Evolutionary conservation across 805 yeast species (phyloP), one percentile per base, ranked within the genome.

Genomic region (Wickerhamomyces sydowiorum): DNA sequence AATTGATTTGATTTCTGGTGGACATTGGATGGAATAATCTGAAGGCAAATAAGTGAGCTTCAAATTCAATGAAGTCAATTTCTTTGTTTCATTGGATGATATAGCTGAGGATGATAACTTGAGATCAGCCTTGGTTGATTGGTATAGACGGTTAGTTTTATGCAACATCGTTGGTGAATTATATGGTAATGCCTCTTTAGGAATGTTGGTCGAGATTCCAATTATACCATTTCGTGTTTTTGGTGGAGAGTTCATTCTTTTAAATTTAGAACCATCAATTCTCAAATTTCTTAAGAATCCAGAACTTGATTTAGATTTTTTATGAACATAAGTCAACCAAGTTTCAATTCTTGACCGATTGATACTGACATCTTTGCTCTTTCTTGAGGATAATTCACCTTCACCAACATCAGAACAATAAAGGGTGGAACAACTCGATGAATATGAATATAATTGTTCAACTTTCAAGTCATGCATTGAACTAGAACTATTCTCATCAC

Each of bases 151-250:
- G 43, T 68, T 68, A 3, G 65, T 57, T 43, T 65, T 67, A 37
- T 59, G 56, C 21, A 68, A 50, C 34, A 68, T 47, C 1, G 66
- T 52, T 21, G 72, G 72, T 7, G 67, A 55, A 35, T 58, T 50
- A 41, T 67, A 68, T 5, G 71, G 67, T 23, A 68, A 44, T 37
- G 65, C 60, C 32, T 54, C 59, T 35, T 59, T 53, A 17, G 71
- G 70, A 24, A 62, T 45, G 2, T 45, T 44, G 1, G 65, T 52
- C 2, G 57, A 48, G 9, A 65, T 44, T 2, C 60, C 48, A 5
- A 67, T 53, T 20, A 64, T 32, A 1, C 72, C 71, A 19, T 56
- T 47, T 35, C 53, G 12, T 15, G 5, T 29, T 4, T 4, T 17
- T 17, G 14, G 17, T 17, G 8, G 15, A 14, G 14, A 6, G 31